phyloP scores from a whole-genome alignment of 352 stramenopile species.

The Blastocystis sp. region DNA sequence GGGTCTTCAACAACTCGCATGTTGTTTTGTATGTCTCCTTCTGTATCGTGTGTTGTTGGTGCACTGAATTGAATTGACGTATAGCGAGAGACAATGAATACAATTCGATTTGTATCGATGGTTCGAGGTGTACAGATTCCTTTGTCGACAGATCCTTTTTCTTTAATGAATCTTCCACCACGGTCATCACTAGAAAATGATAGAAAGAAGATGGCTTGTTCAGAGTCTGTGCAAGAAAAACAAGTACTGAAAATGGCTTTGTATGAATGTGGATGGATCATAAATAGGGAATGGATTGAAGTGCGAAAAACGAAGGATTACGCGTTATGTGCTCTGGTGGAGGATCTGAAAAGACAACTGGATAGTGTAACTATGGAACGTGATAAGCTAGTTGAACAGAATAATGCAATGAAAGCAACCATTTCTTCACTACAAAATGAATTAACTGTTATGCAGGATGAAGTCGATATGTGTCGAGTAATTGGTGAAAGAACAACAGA shows the following conservation, averaged over 20 bases:
- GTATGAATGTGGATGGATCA: not conserved
- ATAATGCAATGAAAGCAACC: not conserved
- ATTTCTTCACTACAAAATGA: not conserved
- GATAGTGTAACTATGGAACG: not conserved
- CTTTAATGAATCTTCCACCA: not conserved
- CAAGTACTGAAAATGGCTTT: not conserved
- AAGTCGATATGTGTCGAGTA: not conserved
- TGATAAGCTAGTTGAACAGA: not conserved
- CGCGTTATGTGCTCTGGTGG: not conserved
- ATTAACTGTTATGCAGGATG: not conserved
- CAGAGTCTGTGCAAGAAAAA: not conserved
- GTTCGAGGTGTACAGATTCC: not conserved
- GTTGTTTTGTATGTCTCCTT: not conserved
- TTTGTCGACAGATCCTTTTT: not conserved
- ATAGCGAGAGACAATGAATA: not conserved
- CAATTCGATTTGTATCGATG: not conserved
- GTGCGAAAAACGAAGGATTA: not conserved
- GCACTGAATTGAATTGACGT: not conserved
- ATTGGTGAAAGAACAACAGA: not conserved
- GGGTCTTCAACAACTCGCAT: not conserved
- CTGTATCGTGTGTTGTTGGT: not conserved
- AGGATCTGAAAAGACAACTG: not conserved
- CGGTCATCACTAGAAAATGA: not conserved
- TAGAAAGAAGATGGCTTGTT: not conserved
- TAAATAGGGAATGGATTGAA: not conserved